Evolutionary conservation across 1,284 basidiomycete species (phyloP).

Genomic region (Pseudozyma sp.): DNA sequence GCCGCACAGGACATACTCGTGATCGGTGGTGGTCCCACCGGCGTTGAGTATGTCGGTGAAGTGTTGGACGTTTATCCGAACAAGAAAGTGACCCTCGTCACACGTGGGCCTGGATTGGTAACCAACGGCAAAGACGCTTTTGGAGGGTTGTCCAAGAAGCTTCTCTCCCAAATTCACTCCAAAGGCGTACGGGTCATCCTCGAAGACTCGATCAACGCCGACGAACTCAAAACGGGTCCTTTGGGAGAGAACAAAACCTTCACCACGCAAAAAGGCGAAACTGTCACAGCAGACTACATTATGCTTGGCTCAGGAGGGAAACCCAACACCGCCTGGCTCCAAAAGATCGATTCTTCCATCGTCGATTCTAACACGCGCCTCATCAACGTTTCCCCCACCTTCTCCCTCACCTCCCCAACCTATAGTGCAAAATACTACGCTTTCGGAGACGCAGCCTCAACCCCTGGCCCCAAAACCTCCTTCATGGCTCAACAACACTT

Average conservation of each 20-base stretch:
- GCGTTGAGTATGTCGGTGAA: constrained; percentile 71
- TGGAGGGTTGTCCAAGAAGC: constrained; percentile 34
- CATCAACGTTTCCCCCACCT: constrained; percentile 67
- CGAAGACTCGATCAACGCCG: constrained; percentile 59
- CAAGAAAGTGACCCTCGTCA: constrained; percentile 67
- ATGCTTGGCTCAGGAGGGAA: constrained; percentile 70
- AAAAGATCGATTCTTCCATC: constrained; percentile 60
- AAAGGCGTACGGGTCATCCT: constrained; percentile 58
- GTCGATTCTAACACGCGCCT: constrained; percentile 51
- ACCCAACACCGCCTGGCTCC: constrained; percentile 69
- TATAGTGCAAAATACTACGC: constrained; percentile 53
- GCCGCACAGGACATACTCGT: constrained; percentile 44
- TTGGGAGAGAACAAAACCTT: constrained; percentile 11
- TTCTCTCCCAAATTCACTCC: constrained; percentile 64
- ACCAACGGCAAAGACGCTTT: constrained; percentile 39
- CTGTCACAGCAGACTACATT: constrained; percentile 69
- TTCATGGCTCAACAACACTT: constrained; percentile 38
- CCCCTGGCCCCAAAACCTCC: constrained; percentile 49
- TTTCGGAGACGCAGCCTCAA: constrained; percentile 59
- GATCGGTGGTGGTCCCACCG: constrained; percentile 70
- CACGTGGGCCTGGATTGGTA: constrained; percentile 44
- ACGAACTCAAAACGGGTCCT: constrained; percentile 31
- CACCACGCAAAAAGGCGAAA: constrained; percentile 25
- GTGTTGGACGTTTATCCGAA: constrained; percentile 32
- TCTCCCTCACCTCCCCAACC: constrained; percentile 24